Evolutionary conservation across 2,329 filamentous ascomycete species (phyloP).

Genomic region (Fusarium torulosum): DNA sequence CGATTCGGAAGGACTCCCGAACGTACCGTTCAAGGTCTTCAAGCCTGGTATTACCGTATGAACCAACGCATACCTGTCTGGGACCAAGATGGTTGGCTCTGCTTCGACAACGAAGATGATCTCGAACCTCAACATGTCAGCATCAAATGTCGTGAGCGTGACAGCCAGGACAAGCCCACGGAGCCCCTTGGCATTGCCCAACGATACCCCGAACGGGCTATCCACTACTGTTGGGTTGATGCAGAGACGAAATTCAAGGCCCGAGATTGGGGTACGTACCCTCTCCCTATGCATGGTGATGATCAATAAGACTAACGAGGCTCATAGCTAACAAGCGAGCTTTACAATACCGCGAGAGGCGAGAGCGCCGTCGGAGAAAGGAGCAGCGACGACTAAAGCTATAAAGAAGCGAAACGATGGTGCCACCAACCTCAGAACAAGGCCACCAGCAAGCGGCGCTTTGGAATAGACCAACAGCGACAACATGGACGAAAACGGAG

Average conservation of each 20-base stretch:
- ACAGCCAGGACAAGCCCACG: constrained; percentile 54
- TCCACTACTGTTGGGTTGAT: constrained; percentile 61
- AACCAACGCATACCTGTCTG: constrained; percentile 58
- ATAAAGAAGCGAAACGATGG: constrained; percentile 35
- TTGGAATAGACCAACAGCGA: constrained; percentile 4
- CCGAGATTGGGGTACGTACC: constrained; percentile 57
- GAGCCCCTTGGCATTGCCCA: constrained; percentile 56
- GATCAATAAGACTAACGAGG: constrained; percentile 33
- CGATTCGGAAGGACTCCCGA: constrained; percentile 55
- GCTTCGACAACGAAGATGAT: constrained; percentile 57
- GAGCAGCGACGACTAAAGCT: constrained; percentile 55
- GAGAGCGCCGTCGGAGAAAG: constrained; percentile 55
- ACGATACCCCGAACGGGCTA: constrained; percentile 62
- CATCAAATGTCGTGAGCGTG: constrained; percentile 57
- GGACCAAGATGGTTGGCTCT: constrained; percentile 56
- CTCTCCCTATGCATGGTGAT: not conserved
- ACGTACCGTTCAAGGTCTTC: constrained; percentile 57
- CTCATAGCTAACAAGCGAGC: constrained; percentile 52
- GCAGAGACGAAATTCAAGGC: constrained; percentile 55
- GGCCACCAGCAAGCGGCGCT: not conserved
- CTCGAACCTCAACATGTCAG: constrained; percentile 54
- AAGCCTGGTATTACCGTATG: constrained; percentile 60
- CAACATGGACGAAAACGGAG: constrained; percentile 10
- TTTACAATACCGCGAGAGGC: constrained; percentile 54
- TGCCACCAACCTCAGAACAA: constrained; percentile 14